A percentile compares a stretch with the other conserved stretches of the same genome.
These are phyloP conservation scores for Podospora pseudoanserina DNA, from an alignment of 495 filamentous ascomycete genomes.

Conservation along the genomic window DNA sequence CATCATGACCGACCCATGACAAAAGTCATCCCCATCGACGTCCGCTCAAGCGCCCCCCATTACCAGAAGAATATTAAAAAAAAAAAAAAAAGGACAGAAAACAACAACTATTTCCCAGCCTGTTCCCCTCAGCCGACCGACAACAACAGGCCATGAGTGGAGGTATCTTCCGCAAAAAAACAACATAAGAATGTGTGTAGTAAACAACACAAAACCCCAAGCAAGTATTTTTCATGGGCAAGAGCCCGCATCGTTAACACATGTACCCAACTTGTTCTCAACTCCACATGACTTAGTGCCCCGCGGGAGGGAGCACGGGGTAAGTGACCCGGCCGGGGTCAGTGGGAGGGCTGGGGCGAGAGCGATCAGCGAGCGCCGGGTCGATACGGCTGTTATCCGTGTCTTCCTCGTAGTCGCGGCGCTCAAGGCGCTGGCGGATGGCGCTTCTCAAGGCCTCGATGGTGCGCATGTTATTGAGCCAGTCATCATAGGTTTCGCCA, in stretches of 20 bases:
- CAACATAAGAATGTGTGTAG: constrained; percentile 15
- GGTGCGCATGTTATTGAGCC: constrained; percentile 79
- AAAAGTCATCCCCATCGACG: background rate
- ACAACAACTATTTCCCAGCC: background rate
- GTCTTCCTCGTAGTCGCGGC: constrained; percentile 57
- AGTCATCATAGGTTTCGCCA: constrained; percentile 59
- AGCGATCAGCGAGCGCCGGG: constrained; percentile 20
- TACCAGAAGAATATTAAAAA: background rate
- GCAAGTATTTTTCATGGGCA: background rate
- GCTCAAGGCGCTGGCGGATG: constrained; percentile 61
- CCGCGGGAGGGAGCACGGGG: constrained; percentile 3
- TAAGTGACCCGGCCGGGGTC: background rate
- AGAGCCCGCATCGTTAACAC: background rate
- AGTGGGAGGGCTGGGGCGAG: background rate
- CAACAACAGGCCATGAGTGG: background rate
- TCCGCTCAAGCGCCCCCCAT: background rate
- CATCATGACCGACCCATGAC: background rate
- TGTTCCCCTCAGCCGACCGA: background rate
- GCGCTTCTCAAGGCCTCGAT: constrained; percentile 71
- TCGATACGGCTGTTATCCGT: constrained; percentile 30
- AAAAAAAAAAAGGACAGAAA: background rate
- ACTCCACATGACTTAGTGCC: background rate
- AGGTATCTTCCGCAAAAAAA: background rate
- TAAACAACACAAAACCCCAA: background rate
- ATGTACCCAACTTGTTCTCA: background rate